Base-by-base conservation (phyloP, 371 early-diverging fungal species). In the Zychaea mexicana region DNA sequence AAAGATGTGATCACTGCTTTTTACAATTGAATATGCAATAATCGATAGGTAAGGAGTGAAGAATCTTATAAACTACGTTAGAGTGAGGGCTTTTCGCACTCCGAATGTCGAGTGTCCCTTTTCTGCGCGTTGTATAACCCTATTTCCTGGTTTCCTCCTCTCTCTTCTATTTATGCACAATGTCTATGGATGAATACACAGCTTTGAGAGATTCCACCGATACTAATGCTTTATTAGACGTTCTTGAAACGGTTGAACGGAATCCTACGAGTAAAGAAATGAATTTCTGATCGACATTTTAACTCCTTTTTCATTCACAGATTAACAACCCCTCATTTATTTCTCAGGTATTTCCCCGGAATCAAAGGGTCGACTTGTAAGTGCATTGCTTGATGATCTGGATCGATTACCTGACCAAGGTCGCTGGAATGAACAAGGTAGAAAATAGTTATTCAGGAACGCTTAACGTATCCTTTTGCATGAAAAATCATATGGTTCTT, bases 111-210 rank as follows among this genome's bases (percentile, higher is more conserved):
- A n/a, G n/a, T n/a, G 39, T 39, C 39, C n/a, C n/a, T 39, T 13
- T 39, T 39, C 15, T 1, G n/a, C n/a, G n/a, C n/a, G n/a, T 26
- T 31, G 12, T 31, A 24, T 15, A 26, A n/a, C 1, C 31, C 19
- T 1, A 10, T 2, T n/a, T 6, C 2, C 2, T 26, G 10, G 1
- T 53, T 2, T 31, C 31, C 2, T 27, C 13, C 53, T 53, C 53
- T 3, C 53, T 33, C 31, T 30, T n/a, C 9, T 58, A 42, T 27
- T 24, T 42, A 58, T 22, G 13, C 22, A 49, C n/a, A 24, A 60
- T 60, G 61, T 60, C 31, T 21, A 21, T 49, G n/a, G 45, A 28
- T 3, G 52, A 60, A 24, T 60, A 60, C 47, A 52, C 28, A 22
- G 26, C n/a, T 21, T 10, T 46, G 10, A 33, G 52, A 19, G 24